Percentiles rank a stretch among this genome's conserved stretches.
These are phyloP conservation scores for Chaetomium olivaceum DNA, from an alignment of 2,329 filamentous ascomycete species.

Conservation along the genomic window DNA sequence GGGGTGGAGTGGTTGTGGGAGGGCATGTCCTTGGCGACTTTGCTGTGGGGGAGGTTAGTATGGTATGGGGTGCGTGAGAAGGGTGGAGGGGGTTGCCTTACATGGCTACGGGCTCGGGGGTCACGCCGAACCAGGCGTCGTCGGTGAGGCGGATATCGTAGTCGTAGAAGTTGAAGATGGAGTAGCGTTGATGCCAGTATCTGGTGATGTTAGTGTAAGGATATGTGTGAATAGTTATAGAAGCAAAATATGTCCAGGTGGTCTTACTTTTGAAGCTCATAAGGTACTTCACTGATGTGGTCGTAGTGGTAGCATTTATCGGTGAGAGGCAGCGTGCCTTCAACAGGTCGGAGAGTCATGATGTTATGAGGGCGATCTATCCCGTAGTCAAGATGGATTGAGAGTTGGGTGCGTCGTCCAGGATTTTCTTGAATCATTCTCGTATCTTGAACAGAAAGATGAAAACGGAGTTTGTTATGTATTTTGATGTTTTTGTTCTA, in stretches of 20 bases:
- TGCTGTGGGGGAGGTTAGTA: slow-evolving; percentile 46
- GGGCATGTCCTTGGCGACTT: slow-evolving; percentile 72
- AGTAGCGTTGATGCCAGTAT: slow-evolving; percentile 88
- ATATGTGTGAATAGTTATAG: background rate
- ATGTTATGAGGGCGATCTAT: background rate
- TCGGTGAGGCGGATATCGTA: slow-evolving; percentile 88
- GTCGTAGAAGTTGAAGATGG: slow-evolving; percentile 85
- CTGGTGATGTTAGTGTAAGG: slow-evolving; percentile 45
- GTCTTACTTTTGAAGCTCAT: slow-evolving; percentile 78
- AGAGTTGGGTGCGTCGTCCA: background rate
- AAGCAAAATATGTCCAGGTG: background rate
- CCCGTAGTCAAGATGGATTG: background rate
- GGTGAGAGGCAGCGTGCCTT: slow-evolving; percentile 54
- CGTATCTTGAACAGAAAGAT: background rate
- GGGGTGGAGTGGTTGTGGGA: slow-evolving; percentile 51
- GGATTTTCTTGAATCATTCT: background rate
- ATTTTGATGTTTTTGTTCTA: background rate
- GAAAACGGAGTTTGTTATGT: background rate
- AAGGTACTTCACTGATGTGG: slow-evolving; percentile 68
- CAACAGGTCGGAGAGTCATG: slow-evolving; percentile 43
- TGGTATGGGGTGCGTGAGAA: background rate
- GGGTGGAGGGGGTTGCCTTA: slow-evolving; percentile 43
- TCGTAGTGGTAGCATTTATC: slow-evolving; percentile 75
- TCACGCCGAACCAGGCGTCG: slow-evolving; percentile 95
- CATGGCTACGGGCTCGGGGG: slow-evolving; percentile 87